Conservation (phyloP, 2,329 filamentous ascomycete genomes). For the Aspergillus transmontanensis region DNA sequence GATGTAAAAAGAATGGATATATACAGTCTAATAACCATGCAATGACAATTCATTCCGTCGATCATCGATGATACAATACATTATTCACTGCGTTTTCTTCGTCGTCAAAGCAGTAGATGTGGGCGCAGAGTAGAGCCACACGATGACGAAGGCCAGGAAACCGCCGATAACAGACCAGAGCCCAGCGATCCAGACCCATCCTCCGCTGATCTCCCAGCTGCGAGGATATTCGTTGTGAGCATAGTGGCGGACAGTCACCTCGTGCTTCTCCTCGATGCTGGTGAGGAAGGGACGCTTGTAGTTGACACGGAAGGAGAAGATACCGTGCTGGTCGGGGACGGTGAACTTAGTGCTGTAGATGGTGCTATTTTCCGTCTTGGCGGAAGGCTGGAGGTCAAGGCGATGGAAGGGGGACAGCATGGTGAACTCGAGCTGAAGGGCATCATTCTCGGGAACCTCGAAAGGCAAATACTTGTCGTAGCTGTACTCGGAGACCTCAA, state of each 20-base stretch:
- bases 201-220: conserved; percentile 84
- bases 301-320: conserved; percentile 97
- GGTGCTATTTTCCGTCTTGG: conserved; percentile 66
- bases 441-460: conserved; percentile 67
- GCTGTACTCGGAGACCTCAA: conserved; percentile 84
- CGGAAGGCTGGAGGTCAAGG: conserved; percentile 65
- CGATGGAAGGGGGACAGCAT: conserved; percentile 99
- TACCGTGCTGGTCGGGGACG: conserved; percentile 94
- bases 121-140: conserved; percentile 83
- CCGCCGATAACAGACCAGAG: conserved; percentile 81
- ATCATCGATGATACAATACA: conserved; percentile 29
- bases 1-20: neutral
- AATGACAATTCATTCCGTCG: conserved; percentile 21
- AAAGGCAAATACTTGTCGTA: conserved; percentile 77
- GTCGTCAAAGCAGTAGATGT: conserved; percentile 32
- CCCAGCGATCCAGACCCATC: conserved; percentile 92
- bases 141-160: conserved; percentile 78
- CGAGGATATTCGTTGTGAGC: conserved; percentile 96
- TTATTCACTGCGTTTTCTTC: conserved; percentile 52
- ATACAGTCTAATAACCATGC: conserved; percentile 9
- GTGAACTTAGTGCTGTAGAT: conserved; percentile 76
- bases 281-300: conserved; percentile 94
- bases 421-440: conserved; percentile 91
- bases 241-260: conserved; percentile 92
- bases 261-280: conserved; percentile 88